phyloP scores from a whole-genome alignment of 306 rosid genomes.

The Citrullus mucosospermus region DNA sequence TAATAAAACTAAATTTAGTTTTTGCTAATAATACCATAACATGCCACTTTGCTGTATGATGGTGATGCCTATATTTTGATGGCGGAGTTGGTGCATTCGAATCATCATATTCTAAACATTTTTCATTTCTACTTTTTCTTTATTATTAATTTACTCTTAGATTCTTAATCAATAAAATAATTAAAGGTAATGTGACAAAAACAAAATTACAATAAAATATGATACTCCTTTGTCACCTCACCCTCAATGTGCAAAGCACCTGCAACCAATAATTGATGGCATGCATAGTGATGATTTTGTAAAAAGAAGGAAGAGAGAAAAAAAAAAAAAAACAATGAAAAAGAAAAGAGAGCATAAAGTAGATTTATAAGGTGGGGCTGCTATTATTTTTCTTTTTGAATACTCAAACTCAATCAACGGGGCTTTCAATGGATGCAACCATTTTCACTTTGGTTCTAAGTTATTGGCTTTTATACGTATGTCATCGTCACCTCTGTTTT shows the following conservation, averaged over 20 bases:
- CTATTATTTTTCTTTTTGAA: conserved; percentile 4
- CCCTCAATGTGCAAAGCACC: not conserved
- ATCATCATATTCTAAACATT: not conserved
- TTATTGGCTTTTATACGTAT: not conserved
- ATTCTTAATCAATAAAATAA: not conserved
- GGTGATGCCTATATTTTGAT: not conserved
- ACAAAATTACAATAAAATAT: not conserved
- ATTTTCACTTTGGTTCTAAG: conserved; percentile 2
- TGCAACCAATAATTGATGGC: not conserved
- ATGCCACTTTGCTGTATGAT: not conserved
- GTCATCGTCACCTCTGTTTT: not conserved
- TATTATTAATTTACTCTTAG: not conserved
- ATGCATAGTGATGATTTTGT: not conserved
- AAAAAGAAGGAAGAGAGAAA: no score
- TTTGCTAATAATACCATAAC: not conserved
- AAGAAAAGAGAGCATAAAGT: not conserved
- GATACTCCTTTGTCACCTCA: not conserved
- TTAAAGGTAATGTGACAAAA: not conserved
- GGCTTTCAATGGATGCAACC: not conserved
- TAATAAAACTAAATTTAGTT: not conserved
- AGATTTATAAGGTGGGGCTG: not conserved
- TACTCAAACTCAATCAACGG: conserved; percentile 1
- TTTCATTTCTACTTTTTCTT: not conserved
- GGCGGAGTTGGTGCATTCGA: not conserved
- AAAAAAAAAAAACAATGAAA: not conserved